Conservation (phyloP, 2,329 filamentous ascomycete genomes). For the Claviceps digitariae region DNA sequence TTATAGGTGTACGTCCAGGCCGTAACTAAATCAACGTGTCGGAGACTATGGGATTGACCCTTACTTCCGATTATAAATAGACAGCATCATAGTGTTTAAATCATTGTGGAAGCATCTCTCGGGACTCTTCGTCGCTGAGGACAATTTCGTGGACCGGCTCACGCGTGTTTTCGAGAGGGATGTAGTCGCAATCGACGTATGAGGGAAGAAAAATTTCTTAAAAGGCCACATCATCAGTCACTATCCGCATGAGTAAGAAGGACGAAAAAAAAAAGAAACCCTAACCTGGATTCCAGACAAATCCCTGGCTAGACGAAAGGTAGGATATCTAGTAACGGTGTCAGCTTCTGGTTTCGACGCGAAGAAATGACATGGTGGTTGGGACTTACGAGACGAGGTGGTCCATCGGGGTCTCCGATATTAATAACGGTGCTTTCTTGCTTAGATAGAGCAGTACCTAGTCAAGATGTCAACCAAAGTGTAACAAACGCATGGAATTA, state of each 20-base stretch:
- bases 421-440: slow-evolving; percentile 72
- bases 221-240: slow-evolving; percentile 3
- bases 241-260: neutral
- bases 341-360: neutral
- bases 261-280: neutral
- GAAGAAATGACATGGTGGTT: neutral
- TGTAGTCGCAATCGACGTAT: slow-evolving; percentile 61
- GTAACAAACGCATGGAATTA: neutral
- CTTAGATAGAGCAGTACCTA: slow-evolving; percentile 58
- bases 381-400: slow-evolving; percentile 51
- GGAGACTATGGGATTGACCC: neutral
- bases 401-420: slow-evolving; percentile 60
- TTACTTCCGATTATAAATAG: slow-evolving; percentile 1
- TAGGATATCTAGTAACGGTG: slow-evolving; percentile 53
- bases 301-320: slow-evolving; percentile 66
- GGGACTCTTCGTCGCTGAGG: slow-evolving; percentile 63
- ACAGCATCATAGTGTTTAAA: slow-evolving; percentile 1
- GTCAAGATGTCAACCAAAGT: slow-evolving; percentile 12
- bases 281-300: slow-evolving; percentile 68
- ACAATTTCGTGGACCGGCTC: slow-evolving; percentile 69
- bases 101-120: slow-evolving; percentile 52
- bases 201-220: slow-evolving; percentile 70
- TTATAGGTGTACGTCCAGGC: neutral
- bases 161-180: slow-evolving; percentile 59
- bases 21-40: neutral